Evolutionary conservation across 257 asterid species (phyloP), one percentile per base, ranked within the genome.

Genomic region (Scutellaria baicalensis): DNA sequence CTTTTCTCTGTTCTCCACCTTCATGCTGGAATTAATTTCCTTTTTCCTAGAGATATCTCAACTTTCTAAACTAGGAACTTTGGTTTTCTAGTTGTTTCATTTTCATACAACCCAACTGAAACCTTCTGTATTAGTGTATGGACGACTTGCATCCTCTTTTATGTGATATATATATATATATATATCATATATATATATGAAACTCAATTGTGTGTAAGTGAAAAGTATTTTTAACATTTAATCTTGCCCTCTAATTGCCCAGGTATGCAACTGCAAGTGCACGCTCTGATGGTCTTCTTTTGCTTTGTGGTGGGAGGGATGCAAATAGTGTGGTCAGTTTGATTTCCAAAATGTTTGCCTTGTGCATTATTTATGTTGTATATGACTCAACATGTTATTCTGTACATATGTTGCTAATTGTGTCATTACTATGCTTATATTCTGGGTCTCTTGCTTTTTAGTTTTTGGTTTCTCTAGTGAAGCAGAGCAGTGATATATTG

Each of bases 211-310:
- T 18, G 77, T 31, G 20, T 14, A 55, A 59, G 17, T 66, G 70
- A 56, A 45, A 64, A 59, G 65, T 14, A 2, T 68, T 35, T 9
- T 45, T 75, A 66, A 68, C 64, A 18, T 74, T 31, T 69, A 73
- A 42, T 77, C 58, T 68, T 67, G 47, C 59, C 60, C 43, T 79
- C 57, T 72, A 36, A 70, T 58, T 55, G 50, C 57, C 49, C 80
- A 94, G 99, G 99, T 94, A 94, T 72, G 98, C 99, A 17, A 94
- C 97, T 60, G 98, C 99, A 63, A 94, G 99, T 77, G 99, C 99
- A 13, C 95, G 99, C 68, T 91, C 99, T 56, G 99, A 94, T 84
- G 99, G 99, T 69, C 97, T 94, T 81, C 98, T 94, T 78, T 86
- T 94, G 75, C 97, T 94, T 20, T 94, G 99, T 75, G 99, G 99